Conservation (phyloP, 2,329 filamentous ascomycete species). For the Fusarium sp. region DNA sequence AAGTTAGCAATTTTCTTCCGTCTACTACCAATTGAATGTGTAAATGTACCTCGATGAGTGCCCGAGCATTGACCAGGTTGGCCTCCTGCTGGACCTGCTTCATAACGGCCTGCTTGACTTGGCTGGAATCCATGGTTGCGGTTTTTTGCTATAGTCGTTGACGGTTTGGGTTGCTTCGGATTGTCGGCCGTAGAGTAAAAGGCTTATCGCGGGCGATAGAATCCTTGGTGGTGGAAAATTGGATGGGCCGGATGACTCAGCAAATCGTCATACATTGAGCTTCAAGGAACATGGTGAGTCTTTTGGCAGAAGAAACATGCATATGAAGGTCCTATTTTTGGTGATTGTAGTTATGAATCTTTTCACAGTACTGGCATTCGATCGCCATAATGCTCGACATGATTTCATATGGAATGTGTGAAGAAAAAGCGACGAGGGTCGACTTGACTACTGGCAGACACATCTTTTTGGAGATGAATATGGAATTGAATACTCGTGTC, state of each 20-base stretch:
- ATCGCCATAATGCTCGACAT: background rate
- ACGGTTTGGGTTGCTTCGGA: slow-evolving; percentile 18
- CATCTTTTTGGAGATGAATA: background rate
- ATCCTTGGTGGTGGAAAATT: slow-evolving; percentile 23
- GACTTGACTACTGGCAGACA: background rate
- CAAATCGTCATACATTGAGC: background rate
- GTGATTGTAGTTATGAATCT: background rate
- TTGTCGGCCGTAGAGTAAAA: slow-evolving; percentile 23
- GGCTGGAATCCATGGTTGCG: slow-evolving; percentile 67
- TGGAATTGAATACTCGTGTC: background rate
- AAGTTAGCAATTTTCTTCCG: slow-evolving; percentile 6
- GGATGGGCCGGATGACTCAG: slow-evolving; percentile 36
- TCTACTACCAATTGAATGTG: background rate
- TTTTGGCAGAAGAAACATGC: background rate
- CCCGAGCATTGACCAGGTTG: slow-evolving; percentile 75
- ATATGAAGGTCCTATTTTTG: background rate
- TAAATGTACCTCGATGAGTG: slow-evolving; percentile 72
- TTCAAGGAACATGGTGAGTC: background rate
- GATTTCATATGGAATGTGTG: background rate
- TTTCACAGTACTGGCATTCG: background rate
- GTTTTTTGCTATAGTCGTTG: slow-evolving; percentile 33
- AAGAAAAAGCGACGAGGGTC: background rate
- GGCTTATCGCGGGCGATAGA: slow-evolving; percentile 15
- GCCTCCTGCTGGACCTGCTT: slow-evolving; percentile 73
- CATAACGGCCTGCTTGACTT: slow-evolving; percentile 72